Evolutionary conservation across 768 basidiomycete species (phyloP), one percentile per base, ranked within the genome.

Genomic region (Grammothele lineata): DNA sequence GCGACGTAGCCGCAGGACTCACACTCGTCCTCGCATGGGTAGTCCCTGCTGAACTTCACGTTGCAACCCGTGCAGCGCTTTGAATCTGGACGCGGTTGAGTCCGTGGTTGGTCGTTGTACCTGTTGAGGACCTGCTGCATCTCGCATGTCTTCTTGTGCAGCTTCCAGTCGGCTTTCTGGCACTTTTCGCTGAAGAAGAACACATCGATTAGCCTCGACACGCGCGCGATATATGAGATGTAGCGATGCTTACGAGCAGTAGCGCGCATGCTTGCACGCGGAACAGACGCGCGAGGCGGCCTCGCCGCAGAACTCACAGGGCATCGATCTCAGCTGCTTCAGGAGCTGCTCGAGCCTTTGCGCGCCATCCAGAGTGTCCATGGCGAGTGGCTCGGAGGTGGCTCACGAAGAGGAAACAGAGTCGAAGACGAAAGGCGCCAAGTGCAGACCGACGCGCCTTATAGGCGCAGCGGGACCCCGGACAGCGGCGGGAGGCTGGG

Each of bases 1-100:
- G 62, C 60, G 25, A 57, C 55, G 45, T 67, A 69, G n/a, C 65
- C 64, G 44, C 68, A 68, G 25, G 63, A 61, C 6, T 63, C 59
- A 47, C 69, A 69, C 24, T 48, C 23, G 11, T 45, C 51, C 12
- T 47, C 37, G 15, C 51, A 45, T 4, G 46, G 42, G 15, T 40
- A 40, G 26, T 47, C 42, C 21, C 43, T 26, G 11, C 51, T 54
- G 45, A 54, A 30, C 14, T 30, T 57, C 4, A 52, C 48, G 24
- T 63, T 61, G 47, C 67, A 70, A 12, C 68, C 67, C 10, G 67
- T 68, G 59, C 53, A 54, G 15, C 44, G 27, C 2, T 47, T 47
- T 17, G 27, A 30, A 42, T 45, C 33, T 1, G 53, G 53, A 14
- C 47, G 53, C 15, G 43, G 48, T 63, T 51, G 43, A 15, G 55